phyloP scores from a whole-genome alignment of 345 rosid species.

The Hibiscus tridactylites region DNA sequence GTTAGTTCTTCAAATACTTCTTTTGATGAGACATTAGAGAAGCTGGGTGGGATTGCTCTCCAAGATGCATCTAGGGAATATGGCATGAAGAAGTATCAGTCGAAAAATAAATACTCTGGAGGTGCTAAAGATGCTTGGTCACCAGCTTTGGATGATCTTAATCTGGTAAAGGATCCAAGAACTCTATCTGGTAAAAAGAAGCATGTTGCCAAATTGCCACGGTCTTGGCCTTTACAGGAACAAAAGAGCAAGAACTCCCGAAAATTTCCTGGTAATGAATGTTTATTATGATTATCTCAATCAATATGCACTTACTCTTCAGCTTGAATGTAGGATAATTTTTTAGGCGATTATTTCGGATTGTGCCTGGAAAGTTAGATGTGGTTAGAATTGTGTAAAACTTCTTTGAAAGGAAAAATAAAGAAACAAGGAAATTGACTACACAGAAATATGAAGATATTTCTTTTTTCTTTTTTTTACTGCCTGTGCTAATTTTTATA shows the following conservation, averaged over 20 bases:
- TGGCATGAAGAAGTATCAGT: slow-evolving; percentile 41
- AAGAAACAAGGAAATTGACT: not conserved
- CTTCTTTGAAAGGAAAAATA: not conserved
- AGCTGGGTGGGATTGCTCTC: slow-evolving; percentile 56
- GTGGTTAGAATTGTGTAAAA: not conserved
- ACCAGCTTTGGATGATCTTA: slow-evolving; percentile 52
- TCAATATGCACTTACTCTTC: slow-evolving; percentile 3
- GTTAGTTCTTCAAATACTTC: slow-evolving; percentile 45
- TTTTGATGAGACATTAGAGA: slow-evolving; percentile 40
- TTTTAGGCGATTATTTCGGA: not conserved
- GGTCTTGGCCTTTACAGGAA: slow-evolving; percentile 58
- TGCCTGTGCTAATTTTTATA: not conserved
- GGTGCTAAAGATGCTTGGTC: slow-evolving; percentile 32
- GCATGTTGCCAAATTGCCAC: slow-evolving; percentile 40
- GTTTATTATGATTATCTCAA: not conserved
- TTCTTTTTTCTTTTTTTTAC: no score
- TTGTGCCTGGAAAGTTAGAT: not conserved
- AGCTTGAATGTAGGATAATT: not conserved
- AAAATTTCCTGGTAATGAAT: slow-evolving; percentile 56
- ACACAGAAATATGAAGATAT: not conserved
- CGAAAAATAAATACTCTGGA: slow-evolving; percentile 28
- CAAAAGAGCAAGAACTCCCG: slow-evolving; percentile 55
- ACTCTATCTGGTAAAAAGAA: slow-evolving; percentile 55
- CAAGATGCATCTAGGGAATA: slow-evolving; percentile 69
- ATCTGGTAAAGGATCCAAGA: slow-evolving; percentile 68